Evolutionary conservation across 2,329 filamentous ascomycete species (phyloP), one percentile per base, ranked within the genome.

Genomic region (Verticillium albo-atrum): DNA sequence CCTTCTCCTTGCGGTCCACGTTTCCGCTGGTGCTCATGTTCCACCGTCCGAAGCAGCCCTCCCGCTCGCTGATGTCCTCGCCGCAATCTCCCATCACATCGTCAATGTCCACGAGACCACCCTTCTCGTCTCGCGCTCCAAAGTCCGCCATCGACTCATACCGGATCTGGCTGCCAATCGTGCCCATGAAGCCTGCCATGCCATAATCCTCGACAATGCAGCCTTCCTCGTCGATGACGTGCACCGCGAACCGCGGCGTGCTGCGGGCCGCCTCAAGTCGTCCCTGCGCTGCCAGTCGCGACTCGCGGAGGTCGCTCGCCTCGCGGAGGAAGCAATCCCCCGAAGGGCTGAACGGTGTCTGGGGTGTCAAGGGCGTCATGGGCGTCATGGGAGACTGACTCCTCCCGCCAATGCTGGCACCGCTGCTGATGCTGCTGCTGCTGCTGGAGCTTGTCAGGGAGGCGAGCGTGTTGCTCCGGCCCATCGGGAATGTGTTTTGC

Each of bases 201-300:
- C 78, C 79, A 56, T 82, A 83, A 2, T 79, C 77, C 30, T 87
- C 80, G 1, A 78, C 70, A 1, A 85, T 65, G 1, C 72, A 70
- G 1, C 84, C 84, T 15, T 79, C 71, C 61, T 85, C 82, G 61
- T 82, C 78, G 2, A 77, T 69, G 2, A 92, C 79, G 12, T 84
- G 81, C 35, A 91, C 78, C 7, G 78, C 77, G 68, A 87, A 87
- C 17, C 79, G 77, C 1, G 85, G 84, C 1, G 74, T 67, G 26
- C 75, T 74, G 25, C 80, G 77, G 0, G 86, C 85, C 23, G 80
- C 77, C 37, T 89, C 83, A 25, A 91, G 80, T 1, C 89, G 81
- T 0, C 79, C 73, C 69, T 92, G 89, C 0, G 89, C 89, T 17
- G 84, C 82, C 6, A 86, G 75, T 0, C 89, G 84, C 1, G 87